phyloP scores from a whole-genome alignment of 768 basidiomycete genomes.

The Boletellus emodensis region DNA sequence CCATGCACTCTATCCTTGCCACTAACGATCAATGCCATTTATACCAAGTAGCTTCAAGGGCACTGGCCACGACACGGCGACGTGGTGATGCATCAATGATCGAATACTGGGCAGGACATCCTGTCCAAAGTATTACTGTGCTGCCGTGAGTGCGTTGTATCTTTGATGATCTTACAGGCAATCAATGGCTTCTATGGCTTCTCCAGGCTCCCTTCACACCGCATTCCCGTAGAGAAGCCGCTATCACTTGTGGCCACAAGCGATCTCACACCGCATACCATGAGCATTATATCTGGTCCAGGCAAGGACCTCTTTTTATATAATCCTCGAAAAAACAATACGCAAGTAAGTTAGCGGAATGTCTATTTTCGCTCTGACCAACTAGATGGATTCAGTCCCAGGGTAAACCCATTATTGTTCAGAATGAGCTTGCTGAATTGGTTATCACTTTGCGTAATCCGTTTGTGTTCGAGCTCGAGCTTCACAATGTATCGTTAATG shows the following conservation, averaged over 20 bases:
- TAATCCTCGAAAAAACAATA: conserved; percentile 70
- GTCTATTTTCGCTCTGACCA: neutral
- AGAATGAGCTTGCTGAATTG: conserved; percentile 80
- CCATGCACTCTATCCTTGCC: conserved; percentile 62
- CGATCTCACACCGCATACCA: conserved; percentile 34
- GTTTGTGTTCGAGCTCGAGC: conserved; percentile 86
- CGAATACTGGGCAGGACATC: conserved; percentile 84
- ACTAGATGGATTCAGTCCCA: conserved; percentile 20
- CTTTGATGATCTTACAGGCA: neutral
- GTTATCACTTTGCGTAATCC: conserved; percentile 85
- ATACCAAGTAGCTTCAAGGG: conserved; percentile 66
- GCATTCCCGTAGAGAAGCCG: conserved; percentile 72
- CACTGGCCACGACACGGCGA: conserved; percentile 68
- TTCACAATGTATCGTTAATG: conserved; percentile 81
- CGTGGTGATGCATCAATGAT: conserved; percentile 69
- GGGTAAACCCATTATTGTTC: conserved; percentile 67
- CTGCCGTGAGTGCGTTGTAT: conserved; percentile 54
- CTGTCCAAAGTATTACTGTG: conserved; percentile 75
- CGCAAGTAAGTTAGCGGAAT: conserved; percentile 45
- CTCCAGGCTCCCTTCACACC: conserved; percentile 62
- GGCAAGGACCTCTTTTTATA: conserved; percentile 83
- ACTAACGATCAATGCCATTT: conserved; percentile 79
- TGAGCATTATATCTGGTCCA: conserved; percentile 51
- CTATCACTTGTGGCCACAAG: conserved; percentile 47
- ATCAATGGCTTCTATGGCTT: conserved; percentile 10